Base-by-base conservation (phyloP, 1,139 yeast species). In the Geotrichum reessii region DNA sequence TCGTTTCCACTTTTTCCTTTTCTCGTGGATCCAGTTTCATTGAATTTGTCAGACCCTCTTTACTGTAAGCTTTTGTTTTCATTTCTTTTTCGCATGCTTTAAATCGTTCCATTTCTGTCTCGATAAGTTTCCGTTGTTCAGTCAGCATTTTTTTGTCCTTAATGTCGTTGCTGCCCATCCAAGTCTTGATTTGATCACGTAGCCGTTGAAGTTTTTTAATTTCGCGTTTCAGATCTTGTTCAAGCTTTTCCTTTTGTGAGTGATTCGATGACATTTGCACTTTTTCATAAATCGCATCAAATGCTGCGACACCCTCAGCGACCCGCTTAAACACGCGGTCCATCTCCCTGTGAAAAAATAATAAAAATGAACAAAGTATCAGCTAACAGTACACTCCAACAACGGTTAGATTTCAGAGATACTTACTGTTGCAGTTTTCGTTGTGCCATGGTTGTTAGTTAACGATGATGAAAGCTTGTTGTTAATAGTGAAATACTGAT, bases 321-420 rank as follows among this genome's bases (percentile, higher is more conserved):
- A 93, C 96, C 74, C 95, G 91, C 74, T 93, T 93, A 78, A 92
- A 86, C 71, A 92, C 91, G 71, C 93, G 90, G 75, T 95, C 99
- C 73, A 93, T 90, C 78, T 95, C 99, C 74, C 76, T 72, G 19
- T 24, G 25, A 24, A 31, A 24, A 21, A 17, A 27, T 11, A 19
- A 19, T 40, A 31, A 44, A 27, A 25, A 25, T 95, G 7, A 25
- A 25, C 4, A 25, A 25, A 25, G 22, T 24, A 42, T 47, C 6
- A 50, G 14, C 6, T 27, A 19, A 22, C 49, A 1, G 19, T 9
- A 12, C 14, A 22, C 21, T 24, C 27, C 19, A 28, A 7, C 22
- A 19, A 49, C 17, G 11, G 3, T 22, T 17, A 19, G 44, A n/a
- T n/a, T 11, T 25, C 49, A 12, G 14, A 19, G 31, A 17, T 24